phyloP scores from a whole-genome alignment of 441 rosid species.

The Eruca vesicaria region DNA sequence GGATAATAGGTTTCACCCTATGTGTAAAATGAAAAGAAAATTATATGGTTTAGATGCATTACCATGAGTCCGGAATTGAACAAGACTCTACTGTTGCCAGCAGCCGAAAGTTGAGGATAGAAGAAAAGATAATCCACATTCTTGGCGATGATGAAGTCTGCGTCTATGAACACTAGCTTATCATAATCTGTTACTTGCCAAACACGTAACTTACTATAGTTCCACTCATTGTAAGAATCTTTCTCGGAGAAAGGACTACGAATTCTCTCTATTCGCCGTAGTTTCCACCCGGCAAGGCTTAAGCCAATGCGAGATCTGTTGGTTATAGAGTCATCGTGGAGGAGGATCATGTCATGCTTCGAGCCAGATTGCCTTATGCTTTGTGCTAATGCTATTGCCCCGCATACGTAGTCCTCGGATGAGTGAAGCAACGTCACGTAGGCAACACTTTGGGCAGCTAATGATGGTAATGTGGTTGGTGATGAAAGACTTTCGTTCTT shows the following conservation, averaged over 20 bases:
- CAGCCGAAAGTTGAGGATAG: constrained; percentile 67
- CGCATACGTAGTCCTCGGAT: constrained; percentile 72
- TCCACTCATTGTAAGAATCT: constrained; percentile 76
- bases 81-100: constrained; percentile 35
- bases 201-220: too few species aligned
- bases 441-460: constrained; percentile 36
- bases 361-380: constrained; percentile 62
- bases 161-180: constrained; percentile 53
- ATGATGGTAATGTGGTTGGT: background rate
- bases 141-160: too few species aligned
- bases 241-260: constrained; percentile 56
- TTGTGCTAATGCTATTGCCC: constrained; percentile 75
- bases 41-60: constrained; percentile 1
- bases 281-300: constrained; percentile 59
- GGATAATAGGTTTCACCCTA: too few species aligned
- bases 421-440: too few species aligned
- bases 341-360: constrained; percentile 52
- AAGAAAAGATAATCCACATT: too few species aligned
- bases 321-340: constrained; percentile 52
- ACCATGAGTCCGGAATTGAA: constrained; percentile 89
- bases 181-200: constrained; percentile 64
- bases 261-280: constrained; percentile 46
- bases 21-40: background rate
- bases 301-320: constrained; percentile 46
- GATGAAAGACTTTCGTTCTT: constrained; percentile 20